A percentile compares a stretch with the other conserved stretches of the same genome.
phyloP scores from a whole-genome alignment of 495 filamentous ascomycete genomes.

The Bombardia bombarda region DNA sequence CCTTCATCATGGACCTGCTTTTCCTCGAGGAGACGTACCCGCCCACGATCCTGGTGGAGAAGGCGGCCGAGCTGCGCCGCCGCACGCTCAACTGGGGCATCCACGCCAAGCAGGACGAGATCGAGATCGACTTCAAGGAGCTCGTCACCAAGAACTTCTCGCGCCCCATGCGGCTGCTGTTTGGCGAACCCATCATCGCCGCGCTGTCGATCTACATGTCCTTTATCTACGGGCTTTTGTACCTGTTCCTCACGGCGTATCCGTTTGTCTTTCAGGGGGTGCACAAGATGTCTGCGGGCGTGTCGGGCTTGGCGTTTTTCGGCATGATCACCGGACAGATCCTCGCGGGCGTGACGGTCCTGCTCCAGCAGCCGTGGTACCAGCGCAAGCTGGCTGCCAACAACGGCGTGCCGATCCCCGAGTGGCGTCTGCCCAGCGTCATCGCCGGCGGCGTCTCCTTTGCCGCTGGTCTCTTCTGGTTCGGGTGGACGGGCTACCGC shows the following conservation, averaged over 20 bases:
- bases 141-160: constrained; percentile 76
- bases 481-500: constrained; percentile 69
- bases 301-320: constrained; percentile 70
- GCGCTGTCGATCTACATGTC: constrained; percentile 72
- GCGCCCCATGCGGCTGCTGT: constrained; percentile 69
- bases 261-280: constrained; percentile 70
- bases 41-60: constrained; percentile 66
- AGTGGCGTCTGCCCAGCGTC: constrained; percentile 78
- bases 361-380: constrained; percentile 60
- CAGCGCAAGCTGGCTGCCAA: constrained; percentile 63
- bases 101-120: constrained; percentile 89
- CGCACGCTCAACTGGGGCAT: constrained; percentile 88
- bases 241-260: constrained; percentile 75
- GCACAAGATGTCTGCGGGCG: constrained; percentile 57
- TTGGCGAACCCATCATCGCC: constrained; percentile 74
- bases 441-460: constrained; percentile 71
- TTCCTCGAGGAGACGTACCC: constrained; percentile 82
- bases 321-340: constrained; percentile 73
- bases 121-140: constrained; percentile 75
- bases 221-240: constrained; percentile 73
- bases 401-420: constrained; percentile 65
- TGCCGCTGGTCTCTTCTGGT: constrained; percentile 75
- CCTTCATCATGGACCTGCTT: constrained; percentile 60
- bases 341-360: constrained; percentile 56
- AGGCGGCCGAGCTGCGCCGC: constrained; percentile 71